Evolutionary conservation across 108 stramenopile species (phyloP).

Genomic region (Skeletonema costatum): DNA sequence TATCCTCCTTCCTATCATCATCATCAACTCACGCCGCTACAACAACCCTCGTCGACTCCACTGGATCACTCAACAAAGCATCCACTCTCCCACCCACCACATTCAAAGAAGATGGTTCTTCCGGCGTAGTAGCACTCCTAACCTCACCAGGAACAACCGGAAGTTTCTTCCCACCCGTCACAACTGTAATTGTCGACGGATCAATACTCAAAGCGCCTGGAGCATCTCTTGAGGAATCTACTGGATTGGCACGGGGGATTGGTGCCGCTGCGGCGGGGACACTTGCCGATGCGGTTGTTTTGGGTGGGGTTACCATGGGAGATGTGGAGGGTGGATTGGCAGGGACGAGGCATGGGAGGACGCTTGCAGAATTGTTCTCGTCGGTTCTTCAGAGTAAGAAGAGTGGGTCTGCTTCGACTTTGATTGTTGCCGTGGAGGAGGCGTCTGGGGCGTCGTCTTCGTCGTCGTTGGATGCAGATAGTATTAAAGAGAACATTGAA

Average conservation of each 20-base stretch:
- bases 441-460: conserved; percentile 14
- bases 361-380: conserved; percentile 75
- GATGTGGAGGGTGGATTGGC: conserved; percentile 74
- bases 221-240: conserved; percentile 59
- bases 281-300: conserved; percentile 58
- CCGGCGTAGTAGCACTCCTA: conserved; percentile 66
- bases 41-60: conserved; percentile 58
- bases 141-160: conserved; percentile 63
- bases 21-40: background rate
- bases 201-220: conserved; percentile 51
- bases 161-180: conserved; percentile 19
- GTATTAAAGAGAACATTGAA: conserved; percentile 43
- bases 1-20: background rate
- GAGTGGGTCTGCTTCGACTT: conserved; percentile 14
- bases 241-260: conserved; percentile 37
- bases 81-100: conserved; percentile 37
- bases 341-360: conserved; percentile 73
- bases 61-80: conserved; percentile 53
- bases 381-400: conserved; percentile 28
- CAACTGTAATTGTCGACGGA: background rate
- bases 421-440: conserved; percentile 60
- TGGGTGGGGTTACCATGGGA: conserved; percentile 75
- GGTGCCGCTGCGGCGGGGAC: conserved; percentile 62
- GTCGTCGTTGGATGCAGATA: conserved; percentile 32
- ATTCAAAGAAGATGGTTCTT: conserved; percentile 5